phyloP scores from a whole-genome alignment of 2,329 filamentous ascomycete genomes.

The Beauveria medogensis region DNA sequence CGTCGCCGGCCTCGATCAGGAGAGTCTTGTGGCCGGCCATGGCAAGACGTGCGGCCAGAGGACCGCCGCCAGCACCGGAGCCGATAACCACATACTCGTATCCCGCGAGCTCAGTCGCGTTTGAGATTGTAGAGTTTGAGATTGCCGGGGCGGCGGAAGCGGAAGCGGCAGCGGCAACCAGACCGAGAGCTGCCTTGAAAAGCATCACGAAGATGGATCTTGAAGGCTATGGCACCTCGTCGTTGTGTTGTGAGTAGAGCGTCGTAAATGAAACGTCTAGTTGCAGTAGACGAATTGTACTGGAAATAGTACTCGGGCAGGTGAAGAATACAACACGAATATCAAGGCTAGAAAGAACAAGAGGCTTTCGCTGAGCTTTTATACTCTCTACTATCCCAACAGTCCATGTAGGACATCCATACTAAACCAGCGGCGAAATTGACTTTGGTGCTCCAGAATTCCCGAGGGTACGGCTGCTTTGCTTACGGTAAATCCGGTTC shows the following conservation, averaged over 20 bases:
- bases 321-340: background rate
- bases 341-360: background rate
- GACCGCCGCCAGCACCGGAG: constrained; percentile 51
- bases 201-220: background rate
- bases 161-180: constrained; percentile 13
- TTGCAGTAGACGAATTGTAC: background rate
- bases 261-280: background rate
- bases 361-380: background rate
- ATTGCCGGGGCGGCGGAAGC: constrained; percentile 13
- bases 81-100: constrained; percentile 59
- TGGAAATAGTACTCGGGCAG: background rate
- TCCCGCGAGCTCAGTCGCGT: constrained; percentile 19
- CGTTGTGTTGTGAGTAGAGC: background rate
- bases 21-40: constrained; percentile 50
- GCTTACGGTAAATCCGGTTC: background rate
- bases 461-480: background rate
- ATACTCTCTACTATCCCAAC: background rate
- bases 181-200: constrained; percentile 10
- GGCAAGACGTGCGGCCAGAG: constrained; percentile 51
- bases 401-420: background rate
- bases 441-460: background rate
- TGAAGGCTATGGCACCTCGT: background rate
- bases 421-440: background rate
- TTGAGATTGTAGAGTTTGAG: constrained; percentile 17
- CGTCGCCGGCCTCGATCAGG: constrained; percentile 53